Percentiles rank a stretch among this genome's conserved stretches.
phyloP scores from a whole-genome alignment of 1,284 basidiomycete species.

The Lignosus rhinocerotis region DNA sequence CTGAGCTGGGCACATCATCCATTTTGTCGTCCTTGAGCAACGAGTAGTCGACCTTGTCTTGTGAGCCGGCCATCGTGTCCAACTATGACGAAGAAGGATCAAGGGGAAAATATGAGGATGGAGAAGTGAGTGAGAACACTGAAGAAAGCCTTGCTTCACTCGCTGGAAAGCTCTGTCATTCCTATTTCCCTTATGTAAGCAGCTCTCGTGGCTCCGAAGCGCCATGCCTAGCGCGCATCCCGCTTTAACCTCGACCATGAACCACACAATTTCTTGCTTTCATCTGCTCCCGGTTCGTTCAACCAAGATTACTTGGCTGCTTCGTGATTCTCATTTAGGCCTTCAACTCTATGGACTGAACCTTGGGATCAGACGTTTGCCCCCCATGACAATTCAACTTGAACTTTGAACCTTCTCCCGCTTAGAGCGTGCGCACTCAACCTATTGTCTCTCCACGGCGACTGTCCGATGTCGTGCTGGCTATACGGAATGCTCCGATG shows the following conservation, averaged over 20 bases:
- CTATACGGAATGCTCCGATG: not conserved
- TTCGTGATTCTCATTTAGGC: no score
- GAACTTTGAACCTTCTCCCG: no score
- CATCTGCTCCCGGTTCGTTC: not conserved
- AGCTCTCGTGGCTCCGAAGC: not conserved
- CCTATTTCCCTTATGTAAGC: constrained; percentile 16
- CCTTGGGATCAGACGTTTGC: no score
- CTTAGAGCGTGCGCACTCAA: no score
- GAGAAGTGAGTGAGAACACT: constrained; percentile 22
- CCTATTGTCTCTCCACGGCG: no score
- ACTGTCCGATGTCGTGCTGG: not conserved
- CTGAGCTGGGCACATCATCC: constrained; percentile 56
- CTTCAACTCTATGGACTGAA: no score
- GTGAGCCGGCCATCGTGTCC: constrained; percentile 16
- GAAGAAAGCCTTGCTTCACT: constrained; percentile 6
- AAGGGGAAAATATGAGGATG: not conserved
- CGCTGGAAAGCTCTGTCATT: constrained; percentile 12
- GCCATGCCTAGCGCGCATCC: not conserved
- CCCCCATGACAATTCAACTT: no score
- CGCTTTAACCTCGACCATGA: not conserved
- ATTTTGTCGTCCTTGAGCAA: constrained; percentile 40
- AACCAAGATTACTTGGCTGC: no score
- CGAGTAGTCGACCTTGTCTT: constrained; percentile 7
- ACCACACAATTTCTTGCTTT: not conserved
- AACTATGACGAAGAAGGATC: not conserved